Evolutionary conservation across 805 yeast species (phyloP).

Genomic region (Barnettozyma populi): DNA sequence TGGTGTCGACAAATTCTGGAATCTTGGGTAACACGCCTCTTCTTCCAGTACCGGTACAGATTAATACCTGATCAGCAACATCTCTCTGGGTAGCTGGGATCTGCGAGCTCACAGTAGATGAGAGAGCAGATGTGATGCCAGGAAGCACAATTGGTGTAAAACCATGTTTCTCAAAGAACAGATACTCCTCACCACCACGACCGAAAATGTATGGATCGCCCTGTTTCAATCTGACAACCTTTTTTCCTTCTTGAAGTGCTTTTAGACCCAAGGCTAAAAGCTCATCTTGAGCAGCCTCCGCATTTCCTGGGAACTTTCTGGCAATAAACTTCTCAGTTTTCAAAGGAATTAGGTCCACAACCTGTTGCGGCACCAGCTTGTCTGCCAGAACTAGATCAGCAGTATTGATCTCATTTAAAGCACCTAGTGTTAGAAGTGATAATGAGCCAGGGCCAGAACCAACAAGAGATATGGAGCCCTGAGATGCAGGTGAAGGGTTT

Average conservation of each 20-base stretch:
- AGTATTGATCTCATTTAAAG: conserved; percentile 67
- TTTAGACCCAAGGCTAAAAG: conserved; percentile 66
- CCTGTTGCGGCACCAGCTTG: conserved; percentile 86
- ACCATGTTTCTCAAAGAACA: conserved; percentile 64
- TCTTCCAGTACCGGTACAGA: conserved; percentile 93
- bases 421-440: conserved; percentile 78
- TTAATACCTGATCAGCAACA: conserved; percentile 85
- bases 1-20: conserved; percentile 63
- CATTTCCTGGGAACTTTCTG: conserved; percentile 93
- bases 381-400: conserved; percentile 89
- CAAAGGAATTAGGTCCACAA: conserved; percentile 74
- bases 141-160: conserved; percentile 71
- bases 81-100: conserved; percentile 92
- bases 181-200: conserved; percentile 89
- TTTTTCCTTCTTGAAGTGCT: conserved; percentile 57
- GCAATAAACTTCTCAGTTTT: conserved; percentile 79
- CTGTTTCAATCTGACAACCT: conserved; percentile 86
- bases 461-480: conserved; percentile 70
- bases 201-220: conserved; percentile 98
- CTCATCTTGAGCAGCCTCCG: conserved; percentile 89
- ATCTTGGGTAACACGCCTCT: conserved; percentile 74
- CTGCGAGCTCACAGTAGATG: conserved; percentile 76
- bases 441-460: conserved; percentile 95
- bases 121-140: conserved; percentile 84
- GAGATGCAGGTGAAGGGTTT: conserved; percentile 5